These are phyloP conservation scores for Asclepias syriaca DNA, from an alignment of 257 asterid genomes.

Conservation along the genomic window DNA sequence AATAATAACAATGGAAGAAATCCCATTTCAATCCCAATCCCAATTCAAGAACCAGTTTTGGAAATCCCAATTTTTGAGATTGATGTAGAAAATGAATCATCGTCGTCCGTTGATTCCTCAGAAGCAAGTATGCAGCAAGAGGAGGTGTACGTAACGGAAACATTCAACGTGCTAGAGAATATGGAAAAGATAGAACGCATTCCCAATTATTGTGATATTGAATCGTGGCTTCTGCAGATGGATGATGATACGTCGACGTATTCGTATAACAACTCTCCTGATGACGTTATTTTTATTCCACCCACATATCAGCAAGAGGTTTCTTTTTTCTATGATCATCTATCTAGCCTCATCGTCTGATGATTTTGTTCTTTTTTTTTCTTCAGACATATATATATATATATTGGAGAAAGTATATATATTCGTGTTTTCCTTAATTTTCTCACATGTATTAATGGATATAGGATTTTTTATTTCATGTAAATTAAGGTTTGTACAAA, in stretches of 20 bases:
- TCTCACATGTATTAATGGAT: neutral
- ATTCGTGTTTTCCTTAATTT: neutral
- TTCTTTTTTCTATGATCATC: conserved; percentile 37
- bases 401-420: neutral
- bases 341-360: conserved; percentile 15
- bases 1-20: conserved; percentile 16
- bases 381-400: neutral
- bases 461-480: neutral
- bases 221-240: conserved; percentile 47
- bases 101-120: conserved; percentile 33
- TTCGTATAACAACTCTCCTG: conserved; percentile 13
- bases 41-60: conserved; percentile 13
- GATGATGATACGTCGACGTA: conserved; percentile 10
- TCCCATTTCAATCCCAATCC: conserved; percentile 1
- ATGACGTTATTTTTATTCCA: conserved; percentile 14
- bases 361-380: neutral
- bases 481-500: conserved; percentile 6
- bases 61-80: conserved; percentile 14
- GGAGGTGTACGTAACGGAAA: conserved; percentile 22
- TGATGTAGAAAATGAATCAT: conserved; percentile 1
- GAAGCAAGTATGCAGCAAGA: conserved; percentile 17
- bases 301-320: conserved; percentile 33
- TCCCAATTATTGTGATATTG: conserved; percentile 34
- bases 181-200: conserved; percentile 16
- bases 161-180: conserved; percentile 23